These are phyloP conservation scores for Cladobotryum protrusum DNA, from an alignment of 2,329 filamentous ascomycete genomes.

Conservation along the genomic window DNA sequence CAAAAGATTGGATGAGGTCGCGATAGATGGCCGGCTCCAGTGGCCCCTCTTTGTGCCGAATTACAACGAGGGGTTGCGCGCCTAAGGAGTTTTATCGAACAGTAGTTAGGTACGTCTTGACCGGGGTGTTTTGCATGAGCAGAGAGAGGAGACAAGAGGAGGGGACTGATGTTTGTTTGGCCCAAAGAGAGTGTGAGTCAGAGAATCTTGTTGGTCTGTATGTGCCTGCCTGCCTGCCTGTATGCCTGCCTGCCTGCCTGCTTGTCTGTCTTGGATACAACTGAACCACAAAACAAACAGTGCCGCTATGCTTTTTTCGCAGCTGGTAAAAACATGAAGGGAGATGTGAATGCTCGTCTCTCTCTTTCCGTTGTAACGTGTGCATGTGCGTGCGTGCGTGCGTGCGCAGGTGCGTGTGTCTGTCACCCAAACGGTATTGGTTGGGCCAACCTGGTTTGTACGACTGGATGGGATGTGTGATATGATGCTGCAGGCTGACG, in stretches of 20 bases:
- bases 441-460: too few species aligned
- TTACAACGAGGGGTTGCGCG: background rate
- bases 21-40: background rate
- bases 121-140: background rate
- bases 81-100: background rate
- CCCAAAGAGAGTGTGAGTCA: too few species aligned
- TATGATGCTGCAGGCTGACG: too few species aligned
- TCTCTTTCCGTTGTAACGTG: too few species aligned
- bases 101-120: background rate
- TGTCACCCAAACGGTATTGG: background rate
- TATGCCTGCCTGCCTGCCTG: background rate
- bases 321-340: background rate
- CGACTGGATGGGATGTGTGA: too few species aligned
- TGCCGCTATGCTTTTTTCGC: too few species aligned
- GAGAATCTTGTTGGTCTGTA: background rate
- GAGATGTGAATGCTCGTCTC: background rate
- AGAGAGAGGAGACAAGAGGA: too few species aligned
- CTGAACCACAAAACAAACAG: background rate
- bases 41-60: slow-evolving; percentile 2
- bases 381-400: too few species aligned
- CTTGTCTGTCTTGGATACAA: background rate
- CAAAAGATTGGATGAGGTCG: background rate
- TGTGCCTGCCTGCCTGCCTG: background rate
- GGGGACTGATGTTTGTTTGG: too few species aligned
- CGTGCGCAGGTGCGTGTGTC: too few species aligned